Percentiles rank a stretch among this genome's conserved stretches.
Conservation (phyloP, 441 rosid species). For the Populus hybrid region DNA sequence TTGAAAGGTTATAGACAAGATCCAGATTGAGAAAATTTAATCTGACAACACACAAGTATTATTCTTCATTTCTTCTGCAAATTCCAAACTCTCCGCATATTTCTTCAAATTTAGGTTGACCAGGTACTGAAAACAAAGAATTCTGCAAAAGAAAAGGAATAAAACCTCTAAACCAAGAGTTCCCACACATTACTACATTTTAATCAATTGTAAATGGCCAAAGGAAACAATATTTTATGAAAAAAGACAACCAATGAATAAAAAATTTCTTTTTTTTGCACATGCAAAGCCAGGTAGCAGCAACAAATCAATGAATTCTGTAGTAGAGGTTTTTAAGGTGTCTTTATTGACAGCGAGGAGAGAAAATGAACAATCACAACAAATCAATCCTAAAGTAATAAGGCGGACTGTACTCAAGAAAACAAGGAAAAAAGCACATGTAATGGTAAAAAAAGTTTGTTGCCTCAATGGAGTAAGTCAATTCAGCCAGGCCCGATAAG, state of each 20-base stretch:
- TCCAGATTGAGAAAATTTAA: conserved; percentile 3
- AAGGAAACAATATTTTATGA: not conserved
- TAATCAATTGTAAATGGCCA: not conserved
- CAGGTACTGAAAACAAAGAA: conserved; percentile 10
- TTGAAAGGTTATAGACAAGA: conserved; percentile 4
- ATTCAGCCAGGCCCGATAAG: not conserved
- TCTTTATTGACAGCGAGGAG: not conserved
- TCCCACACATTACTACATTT: not conserved
- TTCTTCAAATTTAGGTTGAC: conserved; percentile 15
- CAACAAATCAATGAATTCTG: not conserved
- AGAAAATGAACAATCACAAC: not conserved
- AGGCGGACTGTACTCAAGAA: not conserved
- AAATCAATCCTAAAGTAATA: not conserved
- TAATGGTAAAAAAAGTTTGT: not conserved
- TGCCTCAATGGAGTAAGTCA: not conserved
- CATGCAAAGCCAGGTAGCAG: not conserved
- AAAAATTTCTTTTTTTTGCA: not conserved
- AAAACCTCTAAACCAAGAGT: conserved; percentile 10
- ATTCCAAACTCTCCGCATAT: conserved; percentile 5
- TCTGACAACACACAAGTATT: not conserved
- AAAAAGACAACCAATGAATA: not conserved
- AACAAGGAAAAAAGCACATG: not conserved
- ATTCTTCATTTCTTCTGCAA: conserved; percentile 11
- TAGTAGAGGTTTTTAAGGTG: not conserved
- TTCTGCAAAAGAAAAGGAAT: conserved; percentile 24